Conservation (phyloP, 2,329 filamentous ascomycete species). For the Rhexocercosporidium sp. region DNA sequence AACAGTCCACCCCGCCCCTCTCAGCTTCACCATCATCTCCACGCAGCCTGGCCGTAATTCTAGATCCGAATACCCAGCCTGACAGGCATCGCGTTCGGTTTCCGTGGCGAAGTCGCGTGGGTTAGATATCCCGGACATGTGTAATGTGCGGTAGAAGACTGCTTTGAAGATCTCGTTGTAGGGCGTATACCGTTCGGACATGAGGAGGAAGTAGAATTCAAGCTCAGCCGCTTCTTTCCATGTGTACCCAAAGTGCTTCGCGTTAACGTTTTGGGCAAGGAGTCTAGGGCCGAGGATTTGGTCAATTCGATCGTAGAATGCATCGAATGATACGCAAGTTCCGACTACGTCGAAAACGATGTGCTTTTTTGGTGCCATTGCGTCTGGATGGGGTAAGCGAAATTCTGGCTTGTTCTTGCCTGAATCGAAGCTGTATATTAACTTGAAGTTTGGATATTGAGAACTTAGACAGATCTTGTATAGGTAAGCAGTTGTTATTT, state of each 20-base stretch:
- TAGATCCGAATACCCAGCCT: constrained; percentile 46
- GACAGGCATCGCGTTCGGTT: constrained; percentile 48
- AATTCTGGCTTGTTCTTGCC: neutral
- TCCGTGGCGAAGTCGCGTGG: constrained; percentile 49
- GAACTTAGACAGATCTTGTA: too few species aligned
- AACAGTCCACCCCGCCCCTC: constrained; percentile 53
- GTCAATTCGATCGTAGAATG: constrained; percentile 49
- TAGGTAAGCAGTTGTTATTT: too few species aligned
- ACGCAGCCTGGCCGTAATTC: constrained; percentile 47
- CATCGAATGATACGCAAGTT: constrained; percentile 53
- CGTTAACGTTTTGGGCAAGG: constrained; percentile 45
- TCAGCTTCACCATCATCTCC: constrained; percentile 50
- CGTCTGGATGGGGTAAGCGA: neutral
- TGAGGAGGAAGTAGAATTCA: constrained; percentile 55
- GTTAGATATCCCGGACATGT: constrained; percentile 49
- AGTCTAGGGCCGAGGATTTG: constrained; percentile 49
- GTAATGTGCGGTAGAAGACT: constrained; percentile 55
- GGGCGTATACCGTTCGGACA: constrained; percentile 49
- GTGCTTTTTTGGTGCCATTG: constrained; percentile 44
- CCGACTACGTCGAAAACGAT: constrained; percentile 59
- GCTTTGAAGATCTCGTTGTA: constrained; percentile 50
- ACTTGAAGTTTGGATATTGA: too few species aligned
- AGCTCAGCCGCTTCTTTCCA: constrained; percentile 55
- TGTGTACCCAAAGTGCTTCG: constrained; percentile 50
- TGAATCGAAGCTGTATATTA: neutral